Base-by-base conservation (phyloP, 129 eudicot species). In the Pittosporum tobira region DNA sequence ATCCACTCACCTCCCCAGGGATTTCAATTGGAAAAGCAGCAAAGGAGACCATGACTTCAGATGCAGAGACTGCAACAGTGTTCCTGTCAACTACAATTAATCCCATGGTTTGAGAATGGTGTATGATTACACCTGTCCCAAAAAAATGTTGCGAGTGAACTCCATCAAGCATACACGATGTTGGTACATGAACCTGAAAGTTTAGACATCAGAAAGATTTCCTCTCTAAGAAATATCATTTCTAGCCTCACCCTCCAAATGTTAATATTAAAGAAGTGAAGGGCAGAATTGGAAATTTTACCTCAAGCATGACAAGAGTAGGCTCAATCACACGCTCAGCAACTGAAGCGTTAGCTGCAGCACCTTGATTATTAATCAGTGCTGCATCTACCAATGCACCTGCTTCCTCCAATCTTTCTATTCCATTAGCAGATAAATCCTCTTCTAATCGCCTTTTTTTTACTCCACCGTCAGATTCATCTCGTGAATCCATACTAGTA, bases 11-110 rank as follows among this genome's bases (percentile, higher is more conserved):
- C 94, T 90, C 97, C 47, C 84, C 97, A 14, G 97, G 82, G 64
- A 85, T 90, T 75, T 90, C 97, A 50, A 90, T 74, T 0, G 97
- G 97, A 59, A 77, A 90, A 57, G 95, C 97, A 75, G 97, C 97
- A 75, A 90, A 90, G 16, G 97, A 90, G 34, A 90, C 81, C 95
- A 83, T 85, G 53, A 90, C 79, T 63, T 90, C 97, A 62, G 94
- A 90, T 48, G 86, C 88, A 59, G 97, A 53, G 20, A 90, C 81
- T 13, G 95, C 95, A 53, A 85, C 97, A 16, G 97, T 90, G 69
- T 85, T 85, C 73, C 84, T 90, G 73, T 90, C 97, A 24, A 90
- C 95, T 8, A 71, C 97, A 73, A 80, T 89, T 49, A 90, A 53
- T 52, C 97, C 97, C 87, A 90, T 82, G 49, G 74, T 75, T 56